Evolutionary conservation across 208 protist genomes (phyloP).

Genomic region (Trypanosoma avium): DNA sequence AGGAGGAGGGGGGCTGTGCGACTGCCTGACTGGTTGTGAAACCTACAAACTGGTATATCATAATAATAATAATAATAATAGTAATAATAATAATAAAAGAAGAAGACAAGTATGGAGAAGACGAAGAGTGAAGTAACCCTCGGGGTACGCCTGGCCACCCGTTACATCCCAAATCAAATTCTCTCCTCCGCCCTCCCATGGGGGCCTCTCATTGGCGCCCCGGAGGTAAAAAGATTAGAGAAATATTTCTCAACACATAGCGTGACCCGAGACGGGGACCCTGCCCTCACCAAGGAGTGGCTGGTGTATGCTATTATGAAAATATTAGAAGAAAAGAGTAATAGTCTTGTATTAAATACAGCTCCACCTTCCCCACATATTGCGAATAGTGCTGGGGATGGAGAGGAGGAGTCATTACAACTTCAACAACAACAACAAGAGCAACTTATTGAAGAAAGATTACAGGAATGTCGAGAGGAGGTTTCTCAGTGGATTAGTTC

Average conservation of each 20-base stretch:
- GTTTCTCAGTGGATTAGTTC: slow-evolving; percentile 22
- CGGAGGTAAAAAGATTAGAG: slow-evolving; percentile 36
- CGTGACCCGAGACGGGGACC: slow-evolving; percentile 38
- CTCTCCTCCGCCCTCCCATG: slow-evolving; percentile 63
- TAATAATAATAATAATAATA: no score
- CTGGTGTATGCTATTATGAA: slow-evolving; percentile 48
- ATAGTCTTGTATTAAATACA: no score
- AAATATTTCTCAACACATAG: slow-evolving; percentile 11
- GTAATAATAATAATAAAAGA: neutral
- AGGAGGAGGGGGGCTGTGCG: no score
- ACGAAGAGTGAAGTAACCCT: slow-evolving; percentile 16
- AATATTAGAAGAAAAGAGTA: slow-evolving; percentile 31
- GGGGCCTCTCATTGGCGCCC: slow-evolving; percentile 41
- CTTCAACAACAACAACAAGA: neutral
- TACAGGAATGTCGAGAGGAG: slow-evolving; percentile 5
- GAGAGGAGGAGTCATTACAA: neutral
- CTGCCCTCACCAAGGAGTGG: slow-evolving; percentile 65
- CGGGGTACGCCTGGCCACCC: slow-evolving; percentile 52
- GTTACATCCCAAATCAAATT: slow-evolving; percentile 76
- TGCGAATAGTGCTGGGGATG: neutral
- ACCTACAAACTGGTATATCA: no score
- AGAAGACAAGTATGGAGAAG: neutral
- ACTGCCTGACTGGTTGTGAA: no score
- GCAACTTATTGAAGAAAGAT: neutral
- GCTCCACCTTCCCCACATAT: neutral